Evolutionary conservation across 164 flowering plant species (phyloP).

Genomic region (Taxillus chinensis): DNA sequence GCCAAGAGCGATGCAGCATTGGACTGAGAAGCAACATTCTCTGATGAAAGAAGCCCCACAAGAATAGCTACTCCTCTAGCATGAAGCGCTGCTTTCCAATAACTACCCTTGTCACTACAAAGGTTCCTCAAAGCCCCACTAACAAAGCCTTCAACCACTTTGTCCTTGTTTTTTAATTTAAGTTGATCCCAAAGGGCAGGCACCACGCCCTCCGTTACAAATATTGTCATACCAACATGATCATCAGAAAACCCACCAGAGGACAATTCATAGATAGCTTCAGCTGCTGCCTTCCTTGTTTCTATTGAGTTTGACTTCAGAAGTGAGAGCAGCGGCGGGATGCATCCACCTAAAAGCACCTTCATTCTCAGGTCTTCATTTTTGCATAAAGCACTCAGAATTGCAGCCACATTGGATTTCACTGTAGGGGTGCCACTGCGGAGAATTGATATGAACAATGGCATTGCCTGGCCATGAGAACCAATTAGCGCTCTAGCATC

Average conservation of each 20-base stretch:
- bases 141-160: conserved; percentile 73
- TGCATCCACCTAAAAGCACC: conserved; percentile 87
- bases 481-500: conserved; percentile 72
- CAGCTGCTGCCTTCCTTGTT: conserved; percentile 80
- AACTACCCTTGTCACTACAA: conserved; percentile 78
- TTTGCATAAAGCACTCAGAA: conserved; percentile 55
- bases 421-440: conserved; percentile 61
- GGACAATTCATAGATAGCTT: conserved; percentile 76
- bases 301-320: conserved; percentile 62
- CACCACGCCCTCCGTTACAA: conserved; percentile 84
- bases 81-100: conserved; percentile 70
- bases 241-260: conserved; percentile 75
- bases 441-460: conserved; percentile 65
- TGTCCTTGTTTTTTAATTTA: conserved; percentile 52
- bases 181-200: conserved; percentile 85
- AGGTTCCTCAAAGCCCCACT: conserved; percentile 85
- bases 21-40: conserved; percentile 62
- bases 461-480: conserved; percentile 80
- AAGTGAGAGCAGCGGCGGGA: conserved; percentile 76
- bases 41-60: conserved; percentile 68
- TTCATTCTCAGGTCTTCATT: conserved; percentile 70
- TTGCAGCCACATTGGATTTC: conserved; percentile 68
- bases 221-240: conserved; percentile 83
- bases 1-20: conserved; percentile 95
- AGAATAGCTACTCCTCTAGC: conserved; percentile 81